Percentiles rank a stretch among this genome's conserved stretches.
Conservation (phyloP, 179 eudicot species). For the Camellia oleifera region DNA sequence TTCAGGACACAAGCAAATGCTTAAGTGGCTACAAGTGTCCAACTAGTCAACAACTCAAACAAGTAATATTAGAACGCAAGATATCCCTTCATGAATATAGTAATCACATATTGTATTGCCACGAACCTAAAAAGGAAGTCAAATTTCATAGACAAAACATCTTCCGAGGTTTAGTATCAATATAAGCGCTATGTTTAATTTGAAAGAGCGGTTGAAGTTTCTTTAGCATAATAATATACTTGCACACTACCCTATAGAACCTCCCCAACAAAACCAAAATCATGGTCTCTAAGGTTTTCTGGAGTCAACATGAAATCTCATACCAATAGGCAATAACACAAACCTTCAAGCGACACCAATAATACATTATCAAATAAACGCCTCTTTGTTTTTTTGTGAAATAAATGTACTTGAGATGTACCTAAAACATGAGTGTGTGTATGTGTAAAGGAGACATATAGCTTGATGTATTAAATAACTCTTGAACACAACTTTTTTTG, state of each 20-base stretch:
- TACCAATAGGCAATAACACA: background rate
- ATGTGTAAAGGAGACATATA: too few relatives aligned
- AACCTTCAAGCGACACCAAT: background rate
- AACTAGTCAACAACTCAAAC: background rate
- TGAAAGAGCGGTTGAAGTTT: background rate
- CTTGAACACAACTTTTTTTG: background rate
- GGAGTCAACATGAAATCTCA: background rate
- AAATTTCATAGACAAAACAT: too few relatives aligned
- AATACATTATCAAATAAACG: background rate
- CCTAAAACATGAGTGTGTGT: too few relatives aligned
- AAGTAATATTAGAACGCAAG: too few relatives aligned
- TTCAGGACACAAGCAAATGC: background rate
- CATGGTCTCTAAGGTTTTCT: background rate
- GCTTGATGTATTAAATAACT: background rate
- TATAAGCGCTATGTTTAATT: background rate
- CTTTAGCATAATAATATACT: background rate
- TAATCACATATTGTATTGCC: background rate
- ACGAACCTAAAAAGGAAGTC: background rate
- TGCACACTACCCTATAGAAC: background rate
- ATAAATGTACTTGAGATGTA: background rate
- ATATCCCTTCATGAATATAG: background rate
- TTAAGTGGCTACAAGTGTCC: too few relatives aligned
- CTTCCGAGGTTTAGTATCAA: background rate
- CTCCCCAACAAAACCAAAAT: background rate
- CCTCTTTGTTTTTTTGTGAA: background rate